Evolutionary conservation across 441 rosid species (phyloP).

Genomic region (Gossypium lobatum): DNA sequence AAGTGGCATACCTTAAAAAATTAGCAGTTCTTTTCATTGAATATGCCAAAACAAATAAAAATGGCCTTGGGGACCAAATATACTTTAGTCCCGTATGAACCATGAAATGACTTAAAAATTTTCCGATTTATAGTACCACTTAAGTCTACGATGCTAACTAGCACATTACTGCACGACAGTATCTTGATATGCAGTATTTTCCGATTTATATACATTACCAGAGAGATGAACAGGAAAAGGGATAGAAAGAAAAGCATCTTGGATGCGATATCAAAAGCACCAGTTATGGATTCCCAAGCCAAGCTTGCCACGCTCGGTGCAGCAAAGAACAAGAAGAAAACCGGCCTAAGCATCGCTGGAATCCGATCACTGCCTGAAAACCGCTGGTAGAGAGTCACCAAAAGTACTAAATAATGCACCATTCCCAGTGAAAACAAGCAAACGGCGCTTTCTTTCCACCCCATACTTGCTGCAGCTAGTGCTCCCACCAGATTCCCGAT

Average conservation of each 20-base stretch:
- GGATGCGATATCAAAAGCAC: constrained; percentile 40
- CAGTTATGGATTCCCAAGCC: constrained; percentile 52
- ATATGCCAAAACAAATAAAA: background rate
- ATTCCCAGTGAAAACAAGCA: constrained; percentile 51
- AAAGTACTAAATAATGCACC: constrained; percentile 48
- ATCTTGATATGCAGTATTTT: background rate
- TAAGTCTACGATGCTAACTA: background rate
- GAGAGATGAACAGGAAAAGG: constrained; percentile 48
- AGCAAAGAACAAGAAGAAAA: constrained; percentile 53
- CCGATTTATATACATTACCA: constrained; percentile 20
- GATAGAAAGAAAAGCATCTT: constrained; percentile 68
- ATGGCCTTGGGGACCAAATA: background rate
- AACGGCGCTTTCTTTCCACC: constrained; percentile 48
- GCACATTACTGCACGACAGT: background rate
- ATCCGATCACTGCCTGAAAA: constrained; percentile 31
- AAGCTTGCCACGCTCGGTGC: constrained; percentile 59
- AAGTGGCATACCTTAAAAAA: background rate
- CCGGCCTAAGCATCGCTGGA: constrained; percentile 50
- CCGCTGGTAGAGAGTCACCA: constrained; percentile 52
- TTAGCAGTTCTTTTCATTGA: background rate
- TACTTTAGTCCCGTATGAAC: background rate
- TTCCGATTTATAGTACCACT: background rate
- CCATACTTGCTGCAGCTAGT: constrained; percentile 38
- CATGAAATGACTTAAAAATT: background rate
- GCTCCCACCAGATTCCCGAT: constrained; percentile 57